These are phyloP conservation scores for Achaetomiella virescens DNA, from an alignment of 495 filamentous ascomycete species.

Conservation along the genomic window DNA sequence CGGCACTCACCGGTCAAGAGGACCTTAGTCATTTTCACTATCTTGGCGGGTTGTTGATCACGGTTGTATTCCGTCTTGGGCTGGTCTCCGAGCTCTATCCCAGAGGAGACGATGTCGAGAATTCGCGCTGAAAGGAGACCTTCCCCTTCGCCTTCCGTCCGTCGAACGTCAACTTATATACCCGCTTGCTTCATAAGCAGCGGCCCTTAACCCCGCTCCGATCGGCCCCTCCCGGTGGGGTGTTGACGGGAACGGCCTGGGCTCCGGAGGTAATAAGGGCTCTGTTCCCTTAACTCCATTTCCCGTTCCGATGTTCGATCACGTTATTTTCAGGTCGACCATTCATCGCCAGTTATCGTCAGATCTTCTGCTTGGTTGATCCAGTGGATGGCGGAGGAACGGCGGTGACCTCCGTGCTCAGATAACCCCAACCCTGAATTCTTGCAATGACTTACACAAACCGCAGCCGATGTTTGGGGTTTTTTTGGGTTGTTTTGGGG, in stretches of 20 bases:
- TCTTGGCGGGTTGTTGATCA: background rate
- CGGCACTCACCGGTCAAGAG: slow-evolving; percentile 48
- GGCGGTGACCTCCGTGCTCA: too few species aligned
- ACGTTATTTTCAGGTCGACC: too few species aligned
- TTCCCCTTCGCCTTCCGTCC: too few species aligned
- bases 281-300: background rate
- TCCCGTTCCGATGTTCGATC: too few species aligned
- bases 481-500: too few species aligned
- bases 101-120: background rate
- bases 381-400: too few species aligned
- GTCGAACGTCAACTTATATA: background rate
- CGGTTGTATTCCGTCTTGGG: background rate
- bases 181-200: background rate
- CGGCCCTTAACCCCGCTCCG: background rate
- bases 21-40: slow-evolving; percentile 49
- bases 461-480: too few species aligned
- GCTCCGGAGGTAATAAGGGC: background rate
- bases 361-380: too few species aligned
- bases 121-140: background rate
- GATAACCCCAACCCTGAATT: too few species aligned
- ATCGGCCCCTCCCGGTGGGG: background rate
- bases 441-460: too few species aligned
- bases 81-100: background rate
- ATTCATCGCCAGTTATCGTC: too few species aligned
- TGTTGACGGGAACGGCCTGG: background rate